Percentiles rank a stretch among this genome's conserved stretches.
phyloP scores from a whole-genome alignment of 2,329 filamentous ascomycete species.

The Didymella glomerata region DNA sequence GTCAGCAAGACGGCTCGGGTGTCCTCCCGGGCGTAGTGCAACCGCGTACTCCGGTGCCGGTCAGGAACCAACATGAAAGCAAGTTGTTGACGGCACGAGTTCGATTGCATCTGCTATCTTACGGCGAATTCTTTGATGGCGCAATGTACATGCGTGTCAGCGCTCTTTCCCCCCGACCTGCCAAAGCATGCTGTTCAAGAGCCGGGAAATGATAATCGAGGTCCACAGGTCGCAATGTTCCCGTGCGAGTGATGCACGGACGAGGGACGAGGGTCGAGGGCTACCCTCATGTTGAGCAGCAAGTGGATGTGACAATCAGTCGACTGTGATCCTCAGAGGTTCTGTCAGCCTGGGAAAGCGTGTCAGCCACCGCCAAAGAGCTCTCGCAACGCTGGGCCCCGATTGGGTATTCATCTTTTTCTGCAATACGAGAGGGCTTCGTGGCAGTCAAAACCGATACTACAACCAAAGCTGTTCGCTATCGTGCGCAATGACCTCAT shows the following conservation, averaged over 20 bases:
- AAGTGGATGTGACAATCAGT: no score
- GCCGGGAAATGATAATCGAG: slow-evolving; percentile 31
- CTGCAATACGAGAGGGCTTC: background rate
- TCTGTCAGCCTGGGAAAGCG: no score
- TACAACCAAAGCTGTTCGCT: background rate
- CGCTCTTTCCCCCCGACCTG: background rate
- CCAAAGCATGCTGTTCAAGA: background rate
- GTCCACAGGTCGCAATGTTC: background rate
- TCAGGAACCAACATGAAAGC: background rate
- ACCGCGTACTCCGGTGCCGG: background rate
- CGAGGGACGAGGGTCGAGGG: no score
- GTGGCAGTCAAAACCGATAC: background rate
- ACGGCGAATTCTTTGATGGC: background rate
- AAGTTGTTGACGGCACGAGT: background rate
- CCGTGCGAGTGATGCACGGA: background rate
- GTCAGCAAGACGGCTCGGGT: background rate
- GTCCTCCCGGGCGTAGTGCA: background rate
- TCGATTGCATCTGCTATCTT: background rate
- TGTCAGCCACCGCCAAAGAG: no score
- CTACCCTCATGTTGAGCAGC: no score
- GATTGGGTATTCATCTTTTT: no score
- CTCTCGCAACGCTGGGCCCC: no score
- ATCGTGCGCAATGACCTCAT: background rate
- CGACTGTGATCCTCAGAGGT: no score
- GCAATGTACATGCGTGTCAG: background rate